Evolutionary conservation across 306 rosid genomes (phyloP).

Genomic region (Carpinus fangiana): DNA sequence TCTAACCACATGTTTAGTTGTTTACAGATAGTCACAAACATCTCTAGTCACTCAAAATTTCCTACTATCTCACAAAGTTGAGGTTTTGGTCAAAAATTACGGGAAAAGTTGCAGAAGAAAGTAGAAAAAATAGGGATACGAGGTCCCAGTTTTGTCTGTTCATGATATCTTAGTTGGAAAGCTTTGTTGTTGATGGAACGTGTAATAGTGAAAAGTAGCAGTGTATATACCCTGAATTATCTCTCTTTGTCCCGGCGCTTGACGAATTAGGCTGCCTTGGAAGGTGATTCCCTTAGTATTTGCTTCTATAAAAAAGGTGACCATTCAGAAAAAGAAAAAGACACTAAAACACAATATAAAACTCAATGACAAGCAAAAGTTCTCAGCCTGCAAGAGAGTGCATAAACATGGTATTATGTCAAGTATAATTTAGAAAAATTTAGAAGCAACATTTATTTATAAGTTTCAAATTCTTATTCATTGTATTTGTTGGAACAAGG

Average conservation of each 20-base stretch:
- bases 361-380: constrained; percentile 1
- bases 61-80: constrained; percentile 18
- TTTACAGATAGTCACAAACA: constrained; percentile 21
- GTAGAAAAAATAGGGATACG: constrained; percentile 27
- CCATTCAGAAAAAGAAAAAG: neutral
- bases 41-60: constrained; percentile 13
- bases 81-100: constrained; percentile 29
- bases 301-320: constrained; percentile 17
- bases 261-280: neutral
- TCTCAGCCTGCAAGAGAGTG: neutral
- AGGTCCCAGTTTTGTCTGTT: constrained; percentile 34
- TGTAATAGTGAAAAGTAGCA: constrained; percentile 26
- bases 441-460: no score
- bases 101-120: constrained; percentile 21
- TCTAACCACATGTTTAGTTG: constrained; percentile 23
- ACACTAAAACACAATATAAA: neutral
- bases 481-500: no score
- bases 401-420: neutral
- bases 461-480: no score
- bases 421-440: no score
- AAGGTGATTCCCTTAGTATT: neutral
- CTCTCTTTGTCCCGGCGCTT: constrained; percentile 13
- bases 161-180: constrained; percentile 23
- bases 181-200: constrained; percentile 26
- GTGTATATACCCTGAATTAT: constrained; percentile 6